A percentile compares a stretch with the other conserved stretches of the same genome.
Evolutionary conservation across 306 rosid genomes (phyloP).

Genomic region (Prunus salicina): DNA sequence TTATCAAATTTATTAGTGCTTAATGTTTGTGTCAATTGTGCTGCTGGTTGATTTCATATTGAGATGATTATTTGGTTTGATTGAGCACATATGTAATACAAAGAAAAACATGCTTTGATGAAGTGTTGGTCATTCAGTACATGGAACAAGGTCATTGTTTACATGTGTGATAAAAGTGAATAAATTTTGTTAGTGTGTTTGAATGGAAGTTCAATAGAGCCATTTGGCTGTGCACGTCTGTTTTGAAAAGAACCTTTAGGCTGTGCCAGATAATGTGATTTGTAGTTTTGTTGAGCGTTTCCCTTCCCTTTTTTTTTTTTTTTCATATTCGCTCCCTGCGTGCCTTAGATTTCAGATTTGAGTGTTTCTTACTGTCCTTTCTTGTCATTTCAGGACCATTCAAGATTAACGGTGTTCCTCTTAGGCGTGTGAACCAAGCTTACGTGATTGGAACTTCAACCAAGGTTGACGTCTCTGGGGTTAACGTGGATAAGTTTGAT

Average conservation of each 20-base stretch:
- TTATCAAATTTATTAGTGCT: neutral
- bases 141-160: neutral
- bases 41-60: neutral
- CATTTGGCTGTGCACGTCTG: neutral
- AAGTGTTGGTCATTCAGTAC: neutral
- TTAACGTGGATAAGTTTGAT: constrained; percentile 42
- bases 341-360: neutral
- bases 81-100: neutral
- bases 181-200: neutral
- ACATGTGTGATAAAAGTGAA: neutral
- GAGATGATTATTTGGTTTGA: neutral
- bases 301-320: neutral
- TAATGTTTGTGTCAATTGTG: neutral
- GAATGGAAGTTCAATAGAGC: neutral
- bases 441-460: constrained; percentile 68
- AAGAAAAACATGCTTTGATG: neutral
- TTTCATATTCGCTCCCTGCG: neutral
- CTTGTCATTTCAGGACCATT: constrained; percentile 45
- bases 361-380: constrained; percentile 5
- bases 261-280: neutral
- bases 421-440: constrained; percentile 67
- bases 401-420: constrained; percentile 67
- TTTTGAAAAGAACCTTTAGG: too few species aligned
- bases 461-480: constrained; percentile 53
- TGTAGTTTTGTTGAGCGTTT: neutral